These are phyloP conservation scores for Primulina tabacum DNA, from an alignment of 257 asterid genomes.

Conservation along the genomic window DNA sequence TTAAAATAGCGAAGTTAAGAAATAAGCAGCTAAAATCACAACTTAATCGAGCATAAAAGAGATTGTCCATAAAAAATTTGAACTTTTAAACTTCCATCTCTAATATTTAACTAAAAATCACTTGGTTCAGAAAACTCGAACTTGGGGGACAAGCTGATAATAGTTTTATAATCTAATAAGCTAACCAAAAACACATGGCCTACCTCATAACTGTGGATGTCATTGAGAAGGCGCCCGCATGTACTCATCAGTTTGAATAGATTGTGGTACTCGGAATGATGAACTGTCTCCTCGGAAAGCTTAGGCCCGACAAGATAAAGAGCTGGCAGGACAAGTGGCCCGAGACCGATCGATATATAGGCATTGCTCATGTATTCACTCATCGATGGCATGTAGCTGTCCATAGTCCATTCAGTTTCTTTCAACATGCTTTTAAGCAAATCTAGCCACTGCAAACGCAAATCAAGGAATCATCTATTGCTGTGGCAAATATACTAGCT, in stretches of 20 bases:
- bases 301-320: constrained; percentile 82
- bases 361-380: constrained; percentile 76
- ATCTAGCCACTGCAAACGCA: constrained; percentile 70
- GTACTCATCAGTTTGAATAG: constrained; percentile 69
- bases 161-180: too few relatives aligned
- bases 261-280: constrained; percentile 48
- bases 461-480: constrained; percentile 10
- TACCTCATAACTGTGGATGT: constrained; percentile 71
- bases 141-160: too few relatives aligned
- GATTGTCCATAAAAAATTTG: too few relatives aligned
- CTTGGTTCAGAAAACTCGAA: neutral
- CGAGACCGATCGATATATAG: constrained; percentile 74
- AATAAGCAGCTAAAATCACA: neutral
- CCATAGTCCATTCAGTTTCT: constrained; percentile 72
- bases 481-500: neutral
- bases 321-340: constrained; percentile 79
- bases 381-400: constrained; percentile 44
- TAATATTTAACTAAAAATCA: too few relatives aligned
- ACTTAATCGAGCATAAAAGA: too few relatives aligned
- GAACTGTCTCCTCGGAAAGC: constrained; percentile 65
- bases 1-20: neutral
- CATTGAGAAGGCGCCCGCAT: constrained; percentile 83
- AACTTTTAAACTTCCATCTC: neutral
- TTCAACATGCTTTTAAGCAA: constrained; percentile 67
- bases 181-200: neutral